A percentile compares a stretch with the other conserved stretches of the same genome.
Conservation (phyloP, 257 asterid genomes). For the Thymus mandschuricus region DNA sequence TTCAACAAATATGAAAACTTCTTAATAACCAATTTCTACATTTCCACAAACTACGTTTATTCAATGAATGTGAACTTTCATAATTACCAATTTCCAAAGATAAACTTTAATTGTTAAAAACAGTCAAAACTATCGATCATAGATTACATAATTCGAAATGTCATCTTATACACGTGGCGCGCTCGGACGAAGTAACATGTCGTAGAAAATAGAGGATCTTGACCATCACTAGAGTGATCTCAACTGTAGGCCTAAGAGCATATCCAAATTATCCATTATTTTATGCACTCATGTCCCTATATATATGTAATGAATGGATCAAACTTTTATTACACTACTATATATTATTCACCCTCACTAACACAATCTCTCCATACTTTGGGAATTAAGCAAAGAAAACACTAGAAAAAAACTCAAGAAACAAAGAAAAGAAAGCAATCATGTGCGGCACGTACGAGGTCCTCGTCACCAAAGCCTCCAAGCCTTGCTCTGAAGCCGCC, state of each 20-base stretch:
- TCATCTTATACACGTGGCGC: background rate
- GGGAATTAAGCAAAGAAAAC: background rate
- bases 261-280: background rate
- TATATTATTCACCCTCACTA: too few relatives aligned
- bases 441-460: conserved; percentile 49
- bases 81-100: too few relatives aligned
- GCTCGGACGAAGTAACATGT: background rate
- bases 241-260: background rate
- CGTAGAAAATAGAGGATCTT: conserved; percentile 20
- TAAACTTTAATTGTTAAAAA: too few relatives aligned
- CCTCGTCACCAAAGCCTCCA: conserved; percentile 28
- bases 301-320: conserved; percentile 10
- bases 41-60: too few relatives aligned
- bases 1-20: too few relatives aligned
- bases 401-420: background rate
- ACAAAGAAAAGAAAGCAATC: background rate
- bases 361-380: too few relatives aligned
- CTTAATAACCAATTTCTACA: too few relatives aligned
- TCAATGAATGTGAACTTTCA: too few relatives aligned
- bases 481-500: conserved; percentile 3
- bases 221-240: background rate
- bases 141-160: too few relatives aligned
- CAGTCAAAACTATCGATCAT: too few relatives aligned
- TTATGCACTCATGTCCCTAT: conserved; percentile 14
- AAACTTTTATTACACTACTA: background rate